Conservation (phyloP, 2,329 filamentous ascomycete species). For the Gaeumannomyces sp. region DNA sequence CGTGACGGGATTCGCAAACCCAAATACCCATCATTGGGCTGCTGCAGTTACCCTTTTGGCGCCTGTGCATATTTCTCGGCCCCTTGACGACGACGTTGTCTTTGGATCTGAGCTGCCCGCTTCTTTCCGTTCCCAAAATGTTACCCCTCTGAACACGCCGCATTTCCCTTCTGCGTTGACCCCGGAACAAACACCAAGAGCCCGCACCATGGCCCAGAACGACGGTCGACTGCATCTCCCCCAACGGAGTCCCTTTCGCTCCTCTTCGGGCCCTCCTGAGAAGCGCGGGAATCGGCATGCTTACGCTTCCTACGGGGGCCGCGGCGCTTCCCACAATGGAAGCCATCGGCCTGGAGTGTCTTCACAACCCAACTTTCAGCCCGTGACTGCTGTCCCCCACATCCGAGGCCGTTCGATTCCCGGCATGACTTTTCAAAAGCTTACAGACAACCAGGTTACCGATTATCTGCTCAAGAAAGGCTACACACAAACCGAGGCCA, state of each 20-base stretch:
- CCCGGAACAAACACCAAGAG: not conserved
- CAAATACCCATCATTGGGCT: not conserved
- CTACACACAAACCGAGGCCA: conserved; percentile 86
- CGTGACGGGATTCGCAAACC: not conserved
- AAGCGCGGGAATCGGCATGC: not conserved
- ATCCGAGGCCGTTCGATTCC: not conserved
- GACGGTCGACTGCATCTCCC: too few species aligned
- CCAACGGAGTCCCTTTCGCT: too few species aligned
- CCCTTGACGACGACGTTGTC: not conserved
- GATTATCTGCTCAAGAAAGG: conserved; percentile 96
- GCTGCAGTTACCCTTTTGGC: not conserved
- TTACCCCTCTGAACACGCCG: not conserved
- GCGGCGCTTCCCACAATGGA: not conserved
- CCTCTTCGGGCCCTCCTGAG: too few species aligned
- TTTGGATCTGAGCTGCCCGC: not conserved
- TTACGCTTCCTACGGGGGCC: not conserved
- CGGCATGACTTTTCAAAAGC: not conserved
- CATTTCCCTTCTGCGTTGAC: not conserved
- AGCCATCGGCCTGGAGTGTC: not conserved
- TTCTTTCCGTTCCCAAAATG: not conserved
- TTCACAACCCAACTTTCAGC: not conserved
- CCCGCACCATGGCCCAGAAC: not conserved
- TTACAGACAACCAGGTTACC: conserved; percentile 51
- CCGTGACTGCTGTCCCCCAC: not conserved
- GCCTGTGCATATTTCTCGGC: not conserved